phyloP scores from a whole-genome alignment of 2,329 filamentous ascomycete species.

The Cladorrhinum sp. region DNA sequence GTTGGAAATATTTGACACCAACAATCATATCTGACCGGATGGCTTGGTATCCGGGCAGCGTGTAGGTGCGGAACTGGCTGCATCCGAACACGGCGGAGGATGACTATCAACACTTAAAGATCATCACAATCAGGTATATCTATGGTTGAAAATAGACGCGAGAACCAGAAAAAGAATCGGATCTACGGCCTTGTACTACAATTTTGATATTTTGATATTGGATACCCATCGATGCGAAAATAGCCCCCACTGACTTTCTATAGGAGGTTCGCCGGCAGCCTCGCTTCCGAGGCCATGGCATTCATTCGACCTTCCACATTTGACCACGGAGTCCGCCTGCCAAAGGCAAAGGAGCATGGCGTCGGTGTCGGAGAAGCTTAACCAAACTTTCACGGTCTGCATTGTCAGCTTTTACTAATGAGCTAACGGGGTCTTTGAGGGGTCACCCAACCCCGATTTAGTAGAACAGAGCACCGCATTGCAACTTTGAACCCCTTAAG shows the following conservation, averaged over 20 bases:
- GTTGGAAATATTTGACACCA: too few species aligned
- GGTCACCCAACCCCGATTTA: not conserved
- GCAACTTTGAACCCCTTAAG: not conserved
- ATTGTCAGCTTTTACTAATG: constrained; percentile 26
- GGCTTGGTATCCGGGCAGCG: not conserved
- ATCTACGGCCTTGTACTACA: not conserved
- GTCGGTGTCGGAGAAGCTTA: constrained; percentile 11
- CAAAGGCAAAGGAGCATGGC: constrained; percentile 8
- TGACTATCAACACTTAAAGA: not conserved
- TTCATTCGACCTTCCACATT: constrained; percentile 3
- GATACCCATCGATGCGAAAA: not conserved
- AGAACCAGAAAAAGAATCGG: too few species aligned
- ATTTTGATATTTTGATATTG: not conserved
- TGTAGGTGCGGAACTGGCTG: not conserved
- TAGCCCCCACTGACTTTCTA: not conserved
- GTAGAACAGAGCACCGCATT: constrained; percentile 9
- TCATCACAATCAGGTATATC: not conserved
- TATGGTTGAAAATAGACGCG: too few species aligned
- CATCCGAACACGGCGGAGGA: not conserved
- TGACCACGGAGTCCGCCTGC: constrained; percentile 2
- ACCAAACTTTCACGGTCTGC: constrained; percentile 10
- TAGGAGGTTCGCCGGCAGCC: not conserved
- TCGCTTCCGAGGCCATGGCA: not conserved
- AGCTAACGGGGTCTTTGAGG: not conserved
- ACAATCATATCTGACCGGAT: too few species aligned